Percentiles rank a stretch among this genome's conserved stretches.
These are phyloP conservation scores for Solanum appendiculatum DNA, from an alignment of 257 asterid species.

Conservation along the genomic window DNA sequence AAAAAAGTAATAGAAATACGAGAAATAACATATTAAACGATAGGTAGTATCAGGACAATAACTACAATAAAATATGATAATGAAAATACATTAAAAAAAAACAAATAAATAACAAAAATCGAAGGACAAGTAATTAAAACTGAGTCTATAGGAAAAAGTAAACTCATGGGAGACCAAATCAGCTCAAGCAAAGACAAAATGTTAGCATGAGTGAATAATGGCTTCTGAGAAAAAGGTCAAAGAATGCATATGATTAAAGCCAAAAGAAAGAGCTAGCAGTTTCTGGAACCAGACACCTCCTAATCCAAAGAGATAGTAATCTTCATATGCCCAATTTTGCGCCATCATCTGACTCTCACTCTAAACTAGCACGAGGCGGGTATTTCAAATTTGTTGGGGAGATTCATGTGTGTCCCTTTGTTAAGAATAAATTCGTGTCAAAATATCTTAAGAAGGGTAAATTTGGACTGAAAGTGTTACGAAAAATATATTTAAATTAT, in stretches of 20 bases:
- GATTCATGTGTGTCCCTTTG: background rate
- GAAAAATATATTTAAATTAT: no score
- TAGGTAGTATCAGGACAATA: background rate
- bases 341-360: background rate
- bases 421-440: no score
- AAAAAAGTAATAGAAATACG: no score
- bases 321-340: background rate
- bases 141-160: no score
- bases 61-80: background rate
- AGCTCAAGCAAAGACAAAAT: background rate
- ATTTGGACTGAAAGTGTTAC: no score
- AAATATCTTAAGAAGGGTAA: no score
- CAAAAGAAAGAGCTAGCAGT: background rate
- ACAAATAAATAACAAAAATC: background rate
- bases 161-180: background rate
- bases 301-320: background rate
- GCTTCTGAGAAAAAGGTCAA: background rate
- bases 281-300: background rate
- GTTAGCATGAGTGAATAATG: background rate
- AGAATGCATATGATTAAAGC: background rate
- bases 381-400: no score
- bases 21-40: background rate
- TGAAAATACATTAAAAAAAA: background rate
- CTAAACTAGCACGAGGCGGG: background rate
- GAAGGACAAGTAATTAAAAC: no score